These are phyloP conservation scores for Kodamaea hsintzibuensis DNA, from an alignment of 805 yeast genomes.

Conservation along the genomic window DNA sequence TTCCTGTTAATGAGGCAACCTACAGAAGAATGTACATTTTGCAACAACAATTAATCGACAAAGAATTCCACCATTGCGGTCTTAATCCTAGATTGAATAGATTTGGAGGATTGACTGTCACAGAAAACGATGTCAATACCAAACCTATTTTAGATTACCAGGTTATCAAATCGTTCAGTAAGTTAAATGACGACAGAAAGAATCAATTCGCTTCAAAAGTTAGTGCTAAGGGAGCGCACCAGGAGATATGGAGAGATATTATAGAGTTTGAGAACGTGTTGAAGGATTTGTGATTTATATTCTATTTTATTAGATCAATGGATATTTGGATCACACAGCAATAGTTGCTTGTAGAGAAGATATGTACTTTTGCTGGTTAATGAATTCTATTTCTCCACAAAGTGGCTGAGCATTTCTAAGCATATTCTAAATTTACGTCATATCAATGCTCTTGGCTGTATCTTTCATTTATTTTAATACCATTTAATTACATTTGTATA, in stretches of 20 bases:
- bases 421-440: too few relatives aligned
- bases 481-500: too few relatives aligned
- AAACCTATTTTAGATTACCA: slow-evolving; percentile 70
- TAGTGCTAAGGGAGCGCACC: slow-evolving; percentile 52
- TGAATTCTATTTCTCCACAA: too few relatives aligned
- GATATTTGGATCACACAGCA: too few relatives aligned
- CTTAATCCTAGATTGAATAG: slow-evolving; percentile 76
- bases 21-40: slow-evolving; percentile 81
- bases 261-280: slow-evolving; percentile 52
- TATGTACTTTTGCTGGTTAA: too few relatives aligned
- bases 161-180: slow-evolving; percentile 53
- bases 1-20: slow-evolving; percentile 71
- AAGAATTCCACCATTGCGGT: slow-evolving; percentile 71
- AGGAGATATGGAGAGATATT: slow-evolving; percentile 69
- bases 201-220: slow-evolving; percentile 54
- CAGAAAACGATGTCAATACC: slow-evolving; percentile 39
- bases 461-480: too few relatives aligned
- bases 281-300: slow-evolving; percentile 20
- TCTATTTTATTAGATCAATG: too few relatives aligned
- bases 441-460: too few relatives aligned
- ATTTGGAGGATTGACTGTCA: slow-evolving; percentile 41
- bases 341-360: too few relatives aligned
- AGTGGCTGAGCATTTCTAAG: too few relatives aligned
- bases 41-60: slow-evolving; percentile 85
- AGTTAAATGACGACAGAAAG: slow-evolving; percentile 59